Conservation (phyloP, 495 filamentous ascomycete genomes). For the Aspergillus panamensis region DNA sequence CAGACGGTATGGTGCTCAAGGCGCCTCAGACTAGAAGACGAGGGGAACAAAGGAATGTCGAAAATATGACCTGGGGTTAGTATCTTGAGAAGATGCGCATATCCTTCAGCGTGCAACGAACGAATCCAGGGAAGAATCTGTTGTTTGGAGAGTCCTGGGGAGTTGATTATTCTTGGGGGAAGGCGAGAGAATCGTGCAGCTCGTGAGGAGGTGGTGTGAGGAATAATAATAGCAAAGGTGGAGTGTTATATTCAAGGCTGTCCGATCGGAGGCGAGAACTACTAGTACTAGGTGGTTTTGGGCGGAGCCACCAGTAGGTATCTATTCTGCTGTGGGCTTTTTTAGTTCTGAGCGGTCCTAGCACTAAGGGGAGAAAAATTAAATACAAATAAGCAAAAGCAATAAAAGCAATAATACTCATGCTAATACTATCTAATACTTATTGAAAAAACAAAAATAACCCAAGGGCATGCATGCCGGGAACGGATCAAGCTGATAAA, state of each 20-base stretch:
- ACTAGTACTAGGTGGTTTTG: slow-evolving; percentile 13
- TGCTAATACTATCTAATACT: neutral
- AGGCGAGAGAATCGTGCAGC: too few relatives aligned
- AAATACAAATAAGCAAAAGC: slow-evolving; percentile 1
- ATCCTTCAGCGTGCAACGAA: slow-evolving; percentile 3
- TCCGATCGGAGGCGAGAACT: slow-evolving; percentile 21
- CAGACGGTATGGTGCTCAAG: neutral
- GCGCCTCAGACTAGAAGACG: neutral
- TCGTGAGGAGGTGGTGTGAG: slow-evolving; percentile 4
- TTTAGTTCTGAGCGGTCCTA: neutral
- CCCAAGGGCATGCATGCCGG: too few relatives aligned
- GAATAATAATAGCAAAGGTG: neutral
- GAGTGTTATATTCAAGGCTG: slow-evolving; percentile 24
- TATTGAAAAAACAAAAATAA: too few relatives aligned
- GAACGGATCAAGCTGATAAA: neutral
- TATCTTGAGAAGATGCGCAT: slow-evolving; percentile 10
- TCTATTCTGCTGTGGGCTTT: slow-evolving; percentile 10
- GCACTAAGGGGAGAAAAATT: neutral
- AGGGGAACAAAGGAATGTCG: neutral
- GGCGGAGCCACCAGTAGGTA: slow-evolving; percentile 11
- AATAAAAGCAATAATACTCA: slow-evolving; percentile 5
- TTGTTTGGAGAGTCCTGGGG: neutral
- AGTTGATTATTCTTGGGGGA: too few relatives aligned
- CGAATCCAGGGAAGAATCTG: neutral
- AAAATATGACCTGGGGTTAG: slow-evolving; percentile 4